phyloP scores from a whole-genome alignment of 768 basidiomycete species.

The Boletus reticuloceps region DNA sequence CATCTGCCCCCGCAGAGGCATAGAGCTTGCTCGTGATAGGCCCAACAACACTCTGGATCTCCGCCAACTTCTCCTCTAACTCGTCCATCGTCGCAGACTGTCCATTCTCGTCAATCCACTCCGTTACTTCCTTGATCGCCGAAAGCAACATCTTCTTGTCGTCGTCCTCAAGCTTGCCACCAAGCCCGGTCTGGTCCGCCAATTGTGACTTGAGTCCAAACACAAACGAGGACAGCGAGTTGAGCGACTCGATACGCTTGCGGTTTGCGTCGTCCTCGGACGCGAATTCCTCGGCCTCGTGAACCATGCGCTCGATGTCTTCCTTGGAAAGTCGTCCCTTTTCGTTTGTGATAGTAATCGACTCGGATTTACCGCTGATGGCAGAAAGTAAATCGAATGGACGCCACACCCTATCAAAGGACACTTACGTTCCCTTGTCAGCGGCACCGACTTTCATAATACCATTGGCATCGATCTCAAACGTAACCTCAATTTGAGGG shows the following conservation, averaged over 20 bases:
- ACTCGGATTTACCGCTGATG: slow-evolving; percentile 74
- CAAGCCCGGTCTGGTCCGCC: slow-evolving; percentile 49
- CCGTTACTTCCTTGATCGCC: slow-evolving; percentile 68
- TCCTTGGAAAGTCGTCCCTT: slow-evolving; percentile 88
- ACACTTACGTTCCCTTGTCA: slow-evolving; percentile 89
- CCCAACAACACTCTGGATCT: slow-evolving; percentile 71
- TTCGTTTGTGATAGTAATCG: slow-evolving; percentile 94
- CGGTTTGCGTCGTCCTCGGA: slow-evolving; percentile 75
- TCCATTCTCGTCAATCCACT: slow-evolving; percentile 86
- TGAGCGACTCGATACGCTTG: slow-evolving; percentile 84
- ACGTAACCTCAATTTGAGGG: slow-evolving; percentile 95
- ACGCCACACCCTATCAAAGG: rapidly evolving
- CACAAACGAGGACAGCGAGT: slow-evolving; percentile 76
- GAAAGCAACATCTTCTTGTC: slow-evolving; percentile 83
- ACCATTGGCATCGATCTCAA: slow-evolving; percentile 94
- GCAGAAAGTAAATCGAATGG: background rate
- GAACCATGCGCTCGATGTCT: slow-evolving; percentile 72
- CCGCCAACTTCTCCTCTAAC: slow-evolving; percentile 83
- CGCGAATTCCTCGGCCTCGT: slow-evolving; percentile 88
- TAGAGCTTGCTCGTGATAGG: slow-evolving; percentile 88
- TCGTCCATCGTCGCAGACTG: slow-evolving; percentile 78
- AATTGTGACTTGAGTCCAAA: slow-evolving; percentile 79
- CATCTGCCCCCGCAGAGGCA: slow-evolving; percentile 39
- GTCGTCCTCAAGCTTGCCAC: slow-evolving; percentile 78
- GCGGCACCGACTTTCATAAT: slow-evolving; percentile 92